A percentile compares a stretch with the other conserved stretches of the same genome.
Evolutionary conservation across 75 land plant genomes (phyloP).

Genomic region (Cryptomeria japonica): DNA sequence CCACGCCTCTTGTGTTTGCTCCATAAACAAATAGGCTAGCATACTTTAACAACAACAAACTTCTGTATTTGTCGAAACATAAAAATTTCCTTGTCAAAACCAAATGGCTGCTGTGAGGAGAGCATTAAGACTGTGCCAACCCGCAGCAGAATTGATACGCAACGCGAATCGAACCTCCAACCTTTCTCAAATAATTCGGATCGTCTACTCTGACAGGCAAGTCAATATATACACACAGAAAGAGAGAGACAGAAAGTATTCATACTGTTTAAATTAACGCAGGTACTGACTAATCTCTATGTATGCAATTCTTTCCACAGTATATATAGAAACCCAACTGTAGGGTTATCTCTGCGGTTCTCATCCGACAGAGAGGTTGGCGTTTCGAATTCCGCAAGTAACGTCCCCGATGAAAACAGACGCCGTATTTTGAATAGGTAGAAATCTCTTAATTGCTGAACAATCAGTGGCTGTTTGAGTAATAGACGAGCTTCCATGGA

Average conservation of each 20-base stretch:
- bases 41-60: no score
- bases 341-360: constrained; percentile 5
- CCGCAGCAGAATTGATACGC: constrained; percentile 6
- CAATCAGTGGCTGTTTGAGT: background rate
- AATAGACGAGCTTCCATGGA: background rate
- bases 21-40: background rate
- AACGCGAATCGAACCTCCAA: constrained; percentile 10
- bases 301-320: background rate
- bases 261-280: background rate
- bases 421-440: constrained; percentile 4
- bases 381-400: background rate
- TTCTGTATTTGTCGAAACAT: background rate
- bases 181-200: background rate
- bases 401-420: constrained; percentile 4
- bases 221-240: background rate
- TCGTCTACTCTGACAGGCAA: background rate
- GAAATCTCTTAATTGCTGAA: background rate
- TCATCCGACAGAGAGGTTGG: background rate
- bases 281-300: background rate
- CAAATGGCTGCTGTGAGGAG: background rate
- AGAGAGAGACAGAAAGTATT: background rate
- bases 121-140: constrained; percentile 1
- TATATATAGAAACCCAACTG: background rate
- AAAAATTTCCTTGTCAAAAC: background rate
- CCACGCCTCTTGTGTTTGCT: background rate